Evolutionary conservation across 1,284 basidiomycete species (phyloP), one percentile per base, ranked within the genome.

Genomic region (Moniliella sp.): DNA sequence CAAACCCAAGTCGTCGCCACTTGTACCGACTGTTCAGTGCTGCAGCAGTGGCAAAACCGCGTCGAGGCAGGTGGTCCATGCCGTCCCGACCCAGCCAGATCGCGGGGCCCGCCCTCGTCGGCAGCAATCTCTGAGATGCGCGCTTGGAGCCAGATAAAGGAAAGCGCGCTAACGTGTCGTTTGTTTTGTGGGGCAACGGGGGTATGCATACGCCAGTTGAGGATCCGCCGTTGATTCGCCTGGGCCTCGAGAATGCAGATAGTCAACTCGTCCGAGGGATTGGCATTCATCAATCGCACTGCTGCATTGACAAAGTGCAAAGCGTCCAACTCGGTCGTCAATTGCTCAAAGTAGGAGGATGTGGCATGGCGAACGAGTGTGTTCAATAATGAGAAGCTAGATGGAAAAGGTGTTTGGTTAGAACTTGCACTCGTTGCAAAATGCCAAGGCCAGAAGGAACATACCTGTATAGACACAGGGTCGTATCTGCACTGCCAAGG

Each of bases 161-260:
- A 50, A 11, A 55, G 29, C 1, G 51, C 49, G 15, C 42, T 39
- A 2, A 46, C 48, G 28, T 55, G 51, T 3, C 48, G 43, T 48
- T 23, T 49, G 34, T 55, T 44, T 0, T 46, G 48, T 5, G 50
- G 51, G 1, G 47, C 48, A 18, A 91, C 76, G 2, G 72, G 63
- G 0, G 74, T 77, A 4, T 69, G 73, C 61, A 86, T 80, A 57
- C 76, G 76, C 31, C 75, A 71, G 49, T 80, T 76, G 1, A 76
- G 74, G 11, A 84, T 72, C 16, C 78, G 71, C 7, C 81, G 69
- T 48, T 83, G 73, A 58, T 82, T 82, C 25, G 77, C 74, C 66
- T 91, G 84, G 61, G 88, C 91, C 48, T 86, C 79, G 35, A 88
- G 69, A 33, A 91, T 80, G 40, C 75, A 78, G 0, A 76, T 80